These are phyloP conservation scores for Astrocystis sublimbata DNA, from an alignment of 495 filamentous ascomycete species.

Conservation along the genomic window DNA sequence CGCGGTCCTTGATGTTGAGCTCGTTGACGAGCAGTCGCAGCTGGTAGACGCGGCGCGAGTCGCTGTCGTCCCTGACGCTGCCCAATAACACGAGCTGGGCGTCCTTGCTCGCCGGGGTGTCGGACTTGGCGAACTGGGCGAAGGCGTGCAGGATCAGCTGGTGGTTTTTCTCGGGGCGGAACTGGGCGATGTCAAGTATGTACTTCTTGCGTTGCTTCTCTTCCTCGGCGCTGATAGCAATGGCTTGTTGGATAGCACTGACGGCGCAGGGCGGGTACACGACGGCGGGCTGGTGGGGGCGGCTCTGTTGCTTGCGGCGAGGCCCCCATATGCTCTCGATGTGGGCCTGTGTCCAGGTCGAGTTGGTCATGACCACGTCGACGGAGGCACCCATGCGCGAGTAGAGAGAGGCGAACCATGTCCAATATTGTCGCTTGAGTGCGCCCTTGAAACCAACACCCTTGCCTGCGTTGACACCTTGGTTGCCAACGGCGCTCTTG, in stretches of 20 bases:
- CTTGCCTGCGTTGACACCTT: slow-evolving; percentile 81
- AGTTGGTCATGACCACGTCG: slow-evolving; percentile 96
- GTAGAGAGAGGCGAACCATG: slow-evolving; percentile 78
- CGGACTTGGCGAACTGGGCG: slow-evolving; percentile 60
- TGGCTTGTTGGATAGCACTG: slow-evolving; percentile 68
- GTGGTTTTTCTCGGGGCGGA: slow-evolving; percentile 97
- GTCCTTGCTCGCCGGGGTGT: slow-evolving; percentile 44
- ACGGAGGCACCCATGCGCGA: slow-evolving; percentile 74
- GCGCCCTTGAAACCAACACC: slow-evolving; percentile 67
- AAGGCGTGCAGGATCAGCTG: slow-evolving; percentile 80
- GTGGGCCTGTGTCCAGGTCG: slow-evolving; percentile 86
- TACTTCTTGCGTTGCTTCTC: slow-evolving; percentile 66
- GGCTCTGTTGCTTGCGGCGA: slow-evolving; percentile 43
- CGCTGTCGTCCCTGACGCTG: slow-evolving; percentile 78
- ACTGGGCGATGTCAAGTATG: slow-evolving; percentile 93
- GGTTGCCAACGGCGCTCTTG: slow-evolving; percentile 51
- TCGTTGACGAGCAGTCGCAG: slow-evolving; percentile 87
- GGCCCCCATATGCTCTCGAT: slow-evolving; percentile 79
- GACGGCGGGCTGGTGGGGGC: slow-evolving; percentile 56
- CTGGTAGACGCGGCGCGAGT: slow-evolving; percentile 87
- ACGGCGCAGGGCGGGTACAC: slow-evolving; percentile 94
- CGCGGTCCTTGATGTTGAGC: slow-evolving; percentile 75
- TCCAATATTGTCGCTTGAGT: slow-evolving; percentile 81
- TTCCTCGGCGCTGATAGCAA: slow-evolving; percentile 64
- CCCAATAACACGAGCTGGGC: slow-evolving; percentile 81